Percentiles rank a stretch among this genome's conserved stretches.
Conservation (phyloP, 2,329 filamentous ascomycete species). For the Coniochaeta sp. region DNA sequence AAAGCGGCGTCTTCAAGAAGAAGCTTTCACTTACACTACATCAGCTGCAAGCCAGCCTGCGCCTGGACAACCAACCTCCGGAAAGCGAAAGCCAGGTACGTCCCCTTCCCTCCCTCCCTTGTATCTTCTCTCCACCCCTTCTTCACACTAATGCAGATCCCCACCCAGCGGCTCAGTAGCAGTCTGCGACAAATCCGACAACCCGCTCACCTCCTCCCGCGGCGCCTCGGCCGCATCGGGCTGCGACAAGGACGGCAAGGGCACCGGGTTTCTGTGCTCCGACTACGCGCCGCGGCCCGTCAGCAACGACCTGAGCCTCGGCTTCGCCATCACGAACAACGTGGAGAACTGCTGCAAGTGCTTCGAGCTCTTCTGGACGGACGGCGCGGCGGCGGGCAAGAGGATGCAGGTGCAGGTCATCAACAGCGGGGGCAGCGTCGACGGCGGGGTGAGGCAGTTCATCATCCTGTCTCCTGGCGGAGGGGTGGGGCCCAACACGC, state of each 20-base stretch:
- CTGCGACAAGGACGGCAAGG: conserved; percentile 5
- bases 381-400: conserved; percentile 11
- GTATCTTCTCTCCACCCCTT: neutral
- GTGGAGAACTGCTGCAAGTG: conserved; percentile 14
- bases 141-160: neutral
- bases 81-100: conserved; percentile 8
- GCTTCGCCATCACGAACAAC: conserved; percentile 11
- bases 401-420: conserved; percentile 12
- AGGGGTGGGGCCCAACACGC: conserved; percentile 7
- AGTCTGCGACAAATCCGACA: conserved; percentile 13
- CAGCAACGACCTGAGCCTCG: conserved; percentile 8
- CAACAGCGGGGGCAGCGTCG: conserved; percentile 11
- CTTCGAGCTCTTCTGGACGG: conserved; percentile 12
- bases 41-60: conserved; percentile 14
- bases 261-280: conserved; percentile 12
- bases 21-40: neutral
- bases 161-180: conserved; percentile 7
- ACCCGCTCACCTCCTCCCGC: conserved; percentile 3
- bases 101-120: neutral
- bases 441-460: conserved; percentile 5
- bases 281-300: conserved; percentile 10
- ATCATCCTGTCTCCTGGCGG: conserved; percentile 7
- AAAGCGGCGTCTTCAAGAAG: neutral
- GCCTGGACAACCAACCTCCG: conserved; percentile 9
- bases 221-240: conserved; percentile 5